Conservation (phyloP, 139 green algal species). For the Asterochloris sp. region DNA sequence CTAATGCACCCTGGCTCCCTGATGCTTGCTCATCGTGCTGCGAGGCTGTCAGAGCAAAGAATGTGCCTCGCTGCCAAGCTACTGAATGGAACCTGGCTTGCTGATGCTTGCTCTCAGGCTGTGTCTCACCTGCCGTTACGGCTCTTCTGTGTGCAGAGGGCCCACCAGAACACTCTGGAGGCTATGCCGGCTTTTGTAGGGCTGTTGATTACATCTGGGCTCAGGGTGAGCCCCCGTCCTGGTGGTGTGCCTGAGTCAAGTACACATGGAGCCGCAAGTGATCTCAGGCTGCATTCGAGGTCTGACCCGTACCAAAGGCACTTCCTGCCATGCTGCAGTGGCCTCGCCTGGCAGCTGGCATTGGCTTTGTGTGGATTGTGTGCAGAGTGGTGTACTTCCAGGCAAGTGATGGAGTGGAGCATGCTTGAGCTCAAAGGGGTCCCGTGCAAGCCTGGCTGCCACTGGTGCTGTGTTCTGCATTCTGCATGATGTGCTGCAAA, state of each 20-base stretch:
- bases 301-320: no score
- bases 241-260: neutral
- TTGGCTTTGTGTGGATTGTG: neutral
- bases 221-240: neutral
- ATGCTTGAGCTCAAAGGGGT: neutral
- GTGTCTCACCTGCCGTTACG: no score
- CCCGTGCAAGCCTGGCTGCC: no score
- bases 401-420: neutral
- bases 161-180: conserved; percentile 24
- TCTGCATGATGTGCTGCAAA: no score
- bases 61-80: no score
- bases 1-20: no score
- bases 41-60: no score
- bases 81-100: no score
- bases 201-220: neutral
- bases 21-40: no score
- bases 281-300: no score
- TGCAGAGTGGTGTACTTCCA: conserved; percentile 2
- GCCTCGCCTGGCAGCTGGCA: neutral
- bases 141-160: neutral
- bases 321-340: neutral
- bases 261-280: neutral
- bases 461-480: no score
- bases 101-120: no score
- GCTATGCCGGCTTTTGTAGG: conserved; percentile 8